Percentiles rank a stretch among this genome's conserved stretches.
Conservation (phyloP, 1,284 basidiomycete genomes). For the Moesziomyces sp. region DNA sequence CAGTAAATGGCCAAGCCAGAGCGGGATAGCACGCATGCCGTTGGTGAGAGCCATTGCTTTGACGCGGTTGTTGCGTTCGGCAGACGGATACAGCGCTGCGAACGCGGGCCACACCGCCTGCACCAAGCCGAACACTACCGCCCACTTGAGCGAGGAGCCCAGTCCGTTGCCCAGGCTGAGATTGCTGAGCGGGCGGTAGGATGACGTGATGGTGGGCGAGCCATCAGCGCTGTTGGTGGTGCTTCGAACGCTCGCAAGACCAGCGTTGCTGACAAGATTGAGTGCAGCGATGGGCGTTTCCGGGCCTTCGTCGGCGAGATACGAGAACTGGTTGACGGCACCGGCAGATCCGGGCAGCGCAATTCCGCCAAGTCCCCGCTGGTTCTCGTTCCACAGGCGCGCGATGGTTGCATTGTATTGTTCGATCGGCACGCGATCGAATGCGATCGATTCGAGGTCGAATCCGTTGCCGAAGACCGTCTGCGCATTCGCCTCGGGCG, state of each 20-base stretch:
- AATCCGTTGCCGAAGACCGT: slow-evolving; percentile 21
- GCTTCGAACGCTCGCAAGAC: slow-evolving; percentile 15
- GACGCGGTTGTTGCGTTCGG: slow-evolving; percentile 76
- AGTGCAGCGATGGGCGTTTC: slow-evolving; percentile 21
- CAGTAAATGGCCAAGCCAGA: slow-evolving; percentile 82
- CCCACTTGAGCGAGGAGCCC: slow-evolving; percentile 37
- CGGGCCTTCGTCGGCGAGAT: slow-evolving; percentile 23
- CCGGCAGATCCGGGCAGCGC: slow-evolving; percentile 10
- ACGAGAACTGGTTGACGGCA: slow-evolving; percentile 22
- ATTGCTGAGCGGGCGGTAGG: slow-evolving; percentile 22
- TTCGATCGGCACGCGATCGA: slow-evolving; percentile 22
- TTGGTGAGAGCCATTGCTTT: slow-evolving; percentile 84
- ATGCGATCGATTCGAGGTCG: slow-evolving; percentile 13
- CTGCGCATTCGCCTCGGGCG: slow-evolving; percentile 24
- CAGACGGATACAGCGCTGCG: slow-evolving; percentile 79
- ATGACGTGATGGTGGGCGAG: slow-evolving; percentile 24
- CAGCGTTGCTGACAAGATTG: slow-evolving; percentile 42
- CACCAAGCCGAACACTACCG: slow-evolving; percentile 34
- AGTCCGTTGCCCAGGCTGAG: slow-evolving; percentile 36
- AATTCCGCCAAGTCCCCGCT: slow-evolving; percentile 20
- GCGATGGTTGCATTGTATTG: slow-evolving; percentile 16
- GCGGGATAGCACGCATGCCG: slow-evolving; percentile 77
- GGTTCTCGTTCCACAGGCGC: slow-evolving; percentile 9
- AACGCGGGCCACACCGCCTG: slow-evolving; percentile 82
- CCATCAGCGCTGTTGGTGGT: slow-evolving; percentile 8